These are phyloP conservation scores for Mucor ambiguus DNA, from an alignment of 371 early-diverging fungal species.

Conservation along the genomic window DNA sequence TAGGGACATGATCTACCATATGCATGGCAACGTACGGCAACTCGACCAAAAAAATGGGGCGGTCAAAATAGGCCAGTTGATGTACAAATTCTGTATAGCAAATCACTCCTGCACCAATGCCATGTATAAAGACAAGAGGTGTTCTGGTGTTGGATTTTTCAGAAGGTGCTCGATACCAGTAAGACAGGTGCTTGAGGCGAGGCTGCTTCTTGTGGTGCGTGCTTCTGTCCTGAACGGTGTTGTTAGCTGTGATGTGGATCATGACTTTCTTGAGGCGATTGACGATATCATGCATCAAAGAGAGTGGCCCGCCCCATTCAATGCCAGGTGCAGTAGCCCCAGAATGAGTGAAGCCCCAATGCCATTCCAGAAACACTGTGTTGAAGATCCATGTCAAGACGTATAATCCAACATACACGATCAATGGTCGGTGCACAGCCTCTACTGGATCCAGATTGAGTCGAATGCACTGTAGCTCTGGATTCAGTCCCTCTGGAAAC, in stretches of 20 bases:
- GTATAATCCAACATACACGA: conserved; percentile 52
- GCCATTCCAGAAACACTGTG: conserved; percentile 20
- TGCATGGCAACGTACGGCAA: conserved; percentile 71
- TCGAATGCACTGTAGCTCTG: conserved; percentile 53
- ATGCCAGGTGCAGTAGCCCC: conserved; percentile 13
- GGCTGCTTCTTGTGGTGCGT: not conserved
- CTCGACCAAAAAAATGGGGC: conserved; percentile 68
- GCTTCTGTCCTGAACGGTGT: not conserved
- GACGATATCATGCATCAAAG: not conserved
- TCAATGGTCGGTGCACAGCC: conserved; percentile 63
- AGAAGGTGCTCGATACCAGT: conserved; percentile 31
- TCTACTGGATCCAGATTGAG: conserved; percentile 64
- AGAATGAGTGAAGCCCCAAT: conserved; percentile 26
- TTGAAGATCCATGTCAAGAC: conserved; percentile 34
- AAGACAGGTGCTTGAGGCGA: conserved; percentile 14
- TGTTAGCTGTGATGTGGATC: not conserved
- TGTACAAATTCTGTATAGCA: conserved; percentile 59
- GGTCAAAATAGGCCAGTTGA: conserved; percentile 36
- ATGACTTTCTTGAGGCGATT: not conserved
- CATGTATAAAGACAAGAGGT: conserved; percentile 71
- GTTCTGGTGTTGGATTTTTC: conserved; percentile 20
- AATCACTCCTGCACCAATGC: conserved; percentile 65
- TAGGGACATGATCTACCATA: conserved; percentile 59
- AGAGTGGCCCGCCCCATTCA: conserved; percentile 35
- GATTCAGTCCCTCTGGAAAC: conserved; percentile 58